These are phyloP conservation scores for Pseudocercospora fuligena DNA, from an alignment of 2,329 filamentous ascomycete species.

Conservation along the genomic window DNA sequence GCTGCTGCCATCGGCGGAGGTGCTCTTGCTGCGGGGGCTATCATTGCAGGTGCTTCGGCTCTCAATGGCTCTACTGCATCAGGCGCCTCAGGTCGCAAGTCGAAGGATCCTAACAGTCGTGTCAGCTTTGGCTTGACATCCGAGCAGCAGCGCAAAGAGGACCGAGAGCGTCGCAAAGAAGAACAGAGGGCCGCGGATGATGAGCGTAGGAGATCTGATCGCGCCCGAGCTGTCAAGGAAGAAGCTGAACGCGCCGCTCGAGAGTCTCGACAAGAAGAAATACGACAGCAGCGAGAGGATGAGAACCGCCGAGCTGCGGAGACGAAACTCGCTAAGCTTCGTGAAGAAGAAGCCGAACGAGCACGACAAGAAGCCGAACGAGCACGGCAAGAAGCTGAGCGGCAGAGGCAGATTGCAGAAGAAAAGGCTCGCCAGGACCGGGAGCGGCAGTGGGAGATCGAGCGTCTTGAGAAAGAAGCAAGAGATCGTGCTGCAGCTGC, in stretches of 20 bases:
- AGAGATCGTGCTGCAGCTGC: constrained; percentile 26
- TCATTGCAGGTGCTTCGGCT: constrained; percentile 36
- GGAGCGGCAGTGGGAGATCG: constrained; percentile 23
- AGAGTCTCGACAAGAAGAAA: constrained; percentile 35
- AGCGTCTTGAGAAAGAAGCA: constrained; percentile 36
- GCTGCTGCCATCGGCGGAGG: constrained; percentile 51
- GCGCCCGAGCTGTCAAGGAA: constrained; percentile 41
- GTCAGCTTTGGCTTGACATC: constrained; percentile 64
- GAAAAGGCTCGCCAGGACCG: constrained; percentile 26
- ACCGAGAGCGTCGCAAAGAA: constrained; percentile 43
- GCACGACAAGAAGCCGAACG: constrained; percentile 28
- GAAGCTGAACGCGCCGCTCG: constrained; percentile 38
- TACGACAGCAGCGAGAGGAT: constrained; percentile 33
- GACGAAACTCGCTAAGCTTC: constrained; percentile 18
- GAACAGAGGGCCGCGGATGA: constrained; percentile 36
- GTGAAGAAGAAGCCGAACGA: constrained; percentile 24
- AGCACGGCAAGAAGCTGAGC: constrained; percentile 1
- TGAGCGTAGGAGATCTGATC: constrained; percentile 39
- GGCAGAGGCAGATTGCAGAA: constrained; percentile 19
- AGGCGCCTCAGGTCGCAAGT: constrained; percentile 28
- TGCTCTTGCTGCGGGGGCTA: constrained; percentile 44
- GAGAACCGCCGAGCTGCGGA: constrained; percentile 34
- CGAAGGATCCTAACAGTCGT: constrained; percentile 39
- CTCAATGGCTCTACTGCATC: constrained; percentile 8
- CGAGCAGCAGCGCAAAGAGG: constrained; percentile 59